Base-by-base conservation (phyloP, 108 stramenopile species). In the Cylindrotheca closterium region DNA sequence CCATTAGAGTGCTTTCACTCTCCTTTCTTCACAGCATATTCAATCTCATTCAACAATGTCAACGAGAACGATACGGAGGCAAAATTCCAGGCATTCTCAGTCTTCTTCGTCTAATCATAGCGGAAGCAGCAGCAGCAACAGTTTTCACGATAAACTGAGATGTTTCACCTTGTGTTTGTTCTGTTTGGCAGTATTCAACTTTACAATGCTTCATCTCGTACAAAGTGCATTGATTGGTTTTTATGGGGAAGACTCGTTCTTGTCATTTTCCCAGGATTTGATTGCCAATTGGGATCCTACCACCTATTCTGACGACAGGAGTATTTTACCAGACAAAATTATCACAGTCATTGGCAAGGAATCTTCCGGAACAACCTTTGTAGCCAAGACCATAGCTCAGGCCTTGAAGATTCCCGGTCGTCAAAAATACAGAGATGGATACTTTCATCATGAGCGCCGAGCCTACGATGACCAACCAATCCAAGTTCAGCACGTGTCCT, bases 401-500 rank as follows among this genome's bases (percentile, higher is more conserved):
- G 52, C 51, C 15, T 21, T 64, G 31, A 24, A 31, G 26, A 12
- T 60, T 5, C 42, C 31, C 12, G 30, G 27, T 30, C 12, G 18
- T 1, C 12, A 57, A 22, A 42, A 42, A 15, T 42, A 42, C 15
- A 7, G 37, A 10, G 37, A 42, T 15, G 37, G 37, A 42, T 10
- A 42, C 15, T 42, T 42, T 42, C 37, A 42, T 42, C 37, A 42
- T 42, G 37, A 42, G 15, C 10, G 15, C 10, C 37, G 37, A 42
- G 15, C 10, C 7, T 42, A 10, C 10, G 37, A 42, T 15, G 52
- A 54, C 18, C 4, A 53, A 10, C 19, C 29, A 26, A 26, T 29
- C 15, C 51, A 64, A 25, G 63, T 64, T 7, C 63, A 64, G n/a
- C 63, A 64, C 23, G 50, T 64, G 26, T 64, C 63, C 10, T 51